Evolutionary conservation across 495 filamentous ascomycete genomes (phyloP).

Genomic region (Aspergillus egyptiacus): DNA sequence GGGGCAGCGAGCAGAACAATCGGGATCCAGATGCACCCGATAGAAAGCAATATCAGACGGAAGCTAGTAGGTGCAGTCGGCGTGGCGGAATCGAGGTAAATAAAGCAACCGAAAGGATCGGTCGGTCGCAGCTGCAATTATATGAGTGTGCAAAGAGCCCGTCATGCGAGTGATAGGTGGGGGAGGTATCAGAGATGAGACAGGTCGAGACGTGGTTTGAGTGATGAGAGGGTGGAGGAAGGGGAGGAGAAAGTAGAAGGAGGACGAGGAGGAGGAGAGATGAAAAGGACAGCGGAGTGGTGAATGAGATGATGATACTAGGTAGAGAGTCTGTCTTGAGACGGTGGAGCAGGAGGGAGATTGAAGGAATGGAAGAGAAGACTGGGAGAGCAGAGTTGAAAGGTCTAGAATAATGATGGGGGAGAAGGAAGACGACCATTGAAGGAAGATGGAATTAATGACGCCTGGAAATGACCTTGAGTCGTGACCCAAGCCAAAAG

Average conservation of each 20-base stretch:
- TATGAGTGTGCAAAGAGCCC: too few relatives aligned
- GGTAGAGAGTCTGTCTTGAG: slow-evolving; percentile 9
- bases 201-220: not conserved
- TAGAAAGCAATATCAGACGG: not conserved
- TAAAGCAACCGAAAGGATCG: too few relatives aligned
- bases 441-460: slow-evolving; percentile 9
- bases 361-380: slow-evolving; percentile 17
- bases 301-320: slow-evolving; percentile 12
- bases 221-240: slow-evolving; percentile 5
- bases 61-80: not conserved
- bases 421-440: not conserved
- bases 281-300: slow-evolving; percentile 17
- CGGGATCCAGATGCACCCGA: slow-evolving; percentile 6
- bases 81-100: slow-evolving; percentile 2
- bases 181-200: not conserved
- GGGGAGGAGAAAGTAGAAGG: slow-evolving; percentile 4
- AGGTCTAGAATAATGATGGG: slow-evolving; percentile 7
- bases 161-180: not conserved
- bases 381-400: slow-evolving; percentile 3
- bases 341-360: slow-evolving; percentile 20
- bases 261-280: slow-evolving; percentile 12
- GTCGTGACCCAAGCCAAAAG: slow-evolving; percentile 12
- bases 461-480: slow-evolving; percentile 13
- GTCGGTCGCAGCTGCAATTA: slow-evolving; percentile 5
- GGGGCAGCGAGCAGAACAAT: slow-evolving; percentile 7